Conservation (phyloP, 2,329 filamentous ascomycete species). For the Elsinoe arachidis region DNA sequence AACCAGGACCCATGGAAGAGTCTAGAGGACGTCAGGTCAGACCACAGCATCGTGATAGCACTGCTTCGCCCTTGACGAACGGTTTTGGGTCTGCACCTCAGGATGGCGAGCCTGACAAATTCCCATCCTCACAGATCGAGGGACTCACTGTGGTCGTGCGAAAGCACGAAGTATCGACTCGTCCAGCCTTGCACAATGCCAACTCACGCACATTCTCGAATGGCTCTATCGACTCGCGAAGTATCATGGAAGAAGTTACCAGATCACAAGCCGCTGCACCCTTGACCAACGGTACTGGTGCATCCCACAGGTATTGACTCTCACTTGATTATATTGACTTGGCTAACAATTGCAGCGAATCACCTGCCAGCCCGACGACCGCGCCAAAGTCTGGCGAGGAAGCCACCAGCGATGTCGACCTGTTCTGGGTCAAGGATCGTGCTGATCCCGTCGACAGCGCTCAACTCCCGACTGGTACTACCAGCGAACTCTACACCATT, state of each 20-base stretch:
- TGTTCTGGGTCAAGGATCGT: constrained; percentile 46
- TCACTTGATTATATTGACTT: not conserved
- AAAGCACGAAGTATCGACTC: constrained; percentile 22
- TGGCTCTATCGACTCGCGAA: constrained; percentile 46
- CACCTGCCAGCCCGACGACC: not conserved
- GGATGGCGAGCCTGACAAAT: constrained; percentile 34
- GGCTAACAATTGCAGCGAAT: not conserved
- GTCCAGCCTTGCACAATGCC: constrained; percentile 31
- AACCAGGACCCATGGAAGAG: constrained; percentile 12
- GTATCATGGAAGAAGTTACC: constrained; percentile 41
- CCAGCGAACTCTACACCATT: constrained; percentile 40
- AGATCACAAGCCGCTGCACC: constrained; percentile 30
- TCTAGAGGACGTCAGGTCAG: constrained; percentile 19
- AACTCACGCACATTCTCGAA: constrained; percentile 47
- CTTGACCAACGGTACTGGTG: constrained; percentile 19
- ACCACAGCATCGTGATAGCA: constrained; percentile 22
- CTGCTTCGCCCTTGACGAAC: constrained; percentile 17
- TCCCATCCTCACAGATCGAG: constrained; percentile 46
- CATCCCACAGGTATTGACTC: not conserved
- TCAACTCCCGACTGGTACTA: constrained; percentile 35
- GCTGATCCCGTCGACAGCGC: constrained; percentile 32
- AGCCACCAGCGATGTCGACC: constrained; percentile 16
- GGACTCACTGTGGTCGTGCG: constrained; percentile 46
- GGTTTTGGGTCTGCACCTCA: constrained; percentile 15
- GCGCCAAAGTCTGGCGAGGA: not conserved